Conservation (phyloP, 805 yeast species). For the Komagataella phaffii region DNA sequence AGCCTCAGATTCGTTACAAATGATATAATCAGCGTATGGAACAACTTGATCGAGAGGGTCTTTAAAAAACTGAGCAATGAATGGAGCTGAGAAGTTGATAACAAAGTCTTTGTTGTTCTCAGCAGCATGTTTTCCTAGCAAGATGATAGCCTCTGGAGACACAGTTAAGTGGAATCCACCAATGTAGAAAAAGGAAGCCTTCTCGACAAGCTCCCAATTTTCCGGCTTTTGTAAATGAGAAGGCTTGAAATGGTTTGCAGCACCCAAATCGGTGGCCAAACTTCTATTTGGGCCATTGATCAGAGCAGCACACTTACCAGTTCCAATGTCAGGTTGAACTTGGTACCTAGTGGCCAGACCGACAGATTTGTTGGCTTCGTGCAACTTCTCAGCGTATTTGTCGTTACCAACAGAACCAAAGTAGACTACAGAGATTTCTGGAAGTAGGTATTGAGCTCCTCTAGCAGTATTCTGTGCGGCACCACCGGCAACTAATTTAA, state of each 20-base stretch:
- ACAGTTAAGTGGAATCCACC: slow-evolving; percentile 99
- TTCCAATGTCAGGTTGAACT: slow-evolving; percentile 61
- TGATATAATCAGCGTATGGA: slow-evolving; percentile 81
- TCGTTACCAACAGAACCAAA: slow-evolving; percentile 96
- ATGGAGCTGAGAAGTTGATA: slow-evolving; percentile 91
- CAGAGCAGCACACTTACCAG: slow-evolving; percentile 98
- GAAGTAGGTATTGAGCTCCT: slow-evolving; percentile 91
- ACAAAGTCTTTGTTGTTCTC: slow-evolving; percentile 63
- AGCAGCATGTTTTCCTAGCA: slow-evolving; percentile 73
- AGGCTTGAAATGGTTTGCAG: slow-evolving; percentile 93
- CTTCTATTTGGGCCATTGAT: slow-evolving; percentile 79
- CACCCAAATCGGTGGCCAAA: slow-evolving; percentile 89
- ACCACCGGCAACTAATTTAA: slow-evolving; percentile 88
- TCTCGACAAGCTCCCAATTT: slow-evolving; percentile 79
- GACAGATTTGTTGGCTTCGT: slow-evolving; percentile 72
- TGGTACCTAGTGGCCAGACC: slow-evolving; percentile 83
- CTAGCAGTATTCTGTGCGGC: slow-evolving; percentile 99
- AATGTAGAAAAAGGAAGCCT: slow-evolving; percentile 73
- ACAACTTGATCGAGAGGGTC: slow-evolving; percentile 68
- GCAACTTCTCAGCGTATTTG: slow-evolving; percentile 67
- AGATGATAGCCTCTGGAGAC: slow-evolving; percentile 84
- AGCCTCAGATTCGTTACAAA: slow-evolving; percentile 97
- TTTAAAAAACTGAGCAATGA: slow-evolving; percentile 91
- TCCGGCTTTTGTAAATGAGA: slow-evolving; percentile 78
- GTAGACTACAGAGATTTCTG: slow-evolving; percentile 72